A percentile compares a stretch with the other conserved stretches of the same genome.
Evolutionary conservation across 768 basidiomycete species (phyloP).

Genomic region (Nidula microcarpa): DNA sequence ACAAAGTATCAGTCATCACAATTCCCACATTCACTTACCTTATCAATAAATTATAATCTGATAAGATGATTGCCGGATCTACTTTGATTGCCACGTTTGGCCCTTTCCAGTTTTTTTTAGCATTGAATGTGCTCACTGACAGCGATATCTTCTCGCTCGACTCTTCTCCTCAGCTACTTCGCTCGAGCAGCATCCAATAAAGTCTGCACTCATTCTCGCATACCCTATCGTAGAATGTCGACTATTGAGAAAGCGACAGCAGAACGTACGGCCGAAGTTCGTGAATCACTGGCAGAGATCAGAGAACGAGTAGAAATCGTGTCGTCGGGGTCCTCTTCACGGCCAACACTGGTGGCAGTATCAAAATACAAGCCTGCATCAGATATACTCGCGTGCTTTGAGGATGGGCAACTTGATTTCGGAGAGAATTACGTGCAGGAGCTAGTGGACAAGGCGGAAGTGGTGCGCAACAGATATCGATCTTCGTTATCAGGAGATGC

Average conservation of each 20-base stretch:
- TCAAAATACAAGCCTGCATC: slow-evolving; percentile 90
- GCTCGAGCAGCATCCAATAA: too few relatives aligned
- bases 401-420: slow-evolving; percentile 83
- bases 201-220: not conserved
- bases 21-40: too few relatives aligned
- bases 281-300: slow-evolving; percentile 50
- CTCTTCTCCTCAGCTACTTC: not conserved
- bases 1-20: too few relatives aligned
- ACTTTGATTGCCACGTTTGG: not conserved
- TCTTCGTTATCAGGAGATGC: not conserved
- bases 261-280: slow-evolving; percentile 52
- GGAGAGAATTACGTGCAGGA: slow-evolving; percentile 99
- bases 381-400: slow-evolving; percentile 82
- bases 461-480: slow-evolving; percentile 36
- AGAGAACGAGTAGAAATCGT: slow-evolving; percentile 39
- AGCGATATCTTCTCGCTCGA: not conserved
- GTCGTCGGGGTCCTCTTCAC: slow-evolving; percentile 19
- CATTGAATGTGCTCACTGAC: not conserved
- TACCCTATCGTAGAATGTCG: not conserved
- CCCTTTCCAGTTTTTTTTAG: too few relatives aligned
- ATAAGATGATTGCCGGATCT: not conserved
- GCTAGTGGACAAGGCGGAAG: slow-evolving; percentile 78
- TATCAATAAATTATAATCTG: not conserved
- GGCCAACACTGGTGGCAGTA: slow-evolving; percentile 70
- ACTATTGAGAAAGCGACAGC: slow-evolving; percentile 15